Evolutionary conservation across 805 yeast genomes (phyloP), one percentile per base, ranked within the genome.

Genomic region (Starmerella sp.): DNA sequence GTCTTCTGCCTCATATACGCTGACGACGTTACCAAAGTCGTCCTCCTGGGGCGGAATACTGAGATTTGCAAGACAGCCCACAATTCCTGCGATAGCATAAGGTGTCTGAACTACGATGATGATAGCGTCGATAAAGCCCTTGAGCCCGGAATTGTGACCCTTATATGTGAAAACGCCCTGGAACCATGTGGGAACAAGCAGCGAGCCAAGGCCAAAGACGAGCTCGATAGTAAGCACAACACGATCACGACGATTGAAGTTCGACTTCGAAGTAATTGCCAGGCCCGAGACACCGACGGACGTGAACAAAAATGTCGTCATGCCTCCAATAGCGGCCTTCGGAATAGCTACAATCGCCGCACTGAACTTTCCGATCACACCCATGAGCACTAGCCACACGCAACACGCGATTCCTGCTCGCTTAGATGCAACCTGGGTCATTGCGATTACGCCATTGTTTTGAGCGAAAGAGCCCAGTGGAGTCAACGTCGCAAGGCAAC

Each of bases 401-500:
- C 86, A 83, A 71, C 86, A 79, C 80, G 86, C 84, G 69, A 80
- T 82, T 41, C 93, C 97, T 29, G 80, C 87, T 50, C 77, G 74
- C 72, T 95, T 78, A 64, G 86, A 82, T 48, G 96, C 96, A 72
- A 96, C 88, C 68, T 86, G 87, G 49, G 96, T 90, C 68, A 90
- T 77, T 43, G 95, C 83, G 61, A 89, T 88, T 56, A 89, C 96
- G 75, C 96, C 96, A 68, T 90, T 90, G 72, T 90, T 90, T 71
- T 89, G 96, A 13, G 96, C 96, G 73, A 90, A 90, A 0, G 93
- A 84, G 11, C 95, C 82, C 80, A 88, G 75, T 55, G 96, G 96
- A n/a, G 95, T 84, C 54, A 85, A 73, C 22, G 95, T 88, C 77
- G 81, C 77, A 46, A 89, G 73, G 44, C 89, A 88, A 14, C 93